Percentiles rank a stretch among this genome's conserved stretches.
Conservation (phyloP, 345 rosid species). For the Populus tremula region DNA sequence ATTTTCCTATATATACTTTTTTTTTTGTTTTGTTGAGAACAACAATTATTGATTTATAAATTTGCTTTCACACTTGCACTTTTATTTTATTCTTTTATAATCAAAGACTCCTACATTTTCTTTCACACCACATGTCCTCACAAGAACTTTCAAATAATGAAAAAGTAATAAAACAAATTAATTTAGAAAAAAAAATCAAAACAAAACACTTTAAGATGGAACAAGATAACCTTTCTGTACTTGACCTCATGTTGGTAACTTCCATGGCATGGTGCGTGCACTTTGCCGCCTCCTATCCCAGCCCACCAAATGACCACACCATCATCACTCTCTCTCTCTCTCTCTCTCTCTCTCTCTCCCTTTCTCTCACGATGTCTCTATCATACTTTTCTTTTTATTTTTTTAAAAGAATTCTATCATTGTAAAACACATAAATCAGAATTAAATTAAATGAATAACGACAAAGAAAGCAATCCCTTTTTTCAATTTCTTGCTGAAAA, state of each 20-base stretch:
- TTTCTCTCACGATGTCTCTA: background rate
- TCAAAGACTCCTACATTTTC: too few species aligned
- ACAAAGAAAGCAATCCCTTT: background rate
- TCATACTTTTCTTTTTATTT: background rate
- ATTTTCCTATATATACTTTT: too few species aligned
- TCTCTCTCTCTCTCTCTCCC: background rate
- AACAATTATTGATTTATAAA: too few species aligned
- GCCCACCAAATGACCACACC: background rate
- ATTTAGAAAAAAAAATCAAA: background rate
- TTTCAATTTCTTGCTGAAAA: background rate
- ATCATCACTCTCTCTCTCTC: background rate
- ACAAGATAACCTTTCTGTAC: slow-evolving; percentile 2
- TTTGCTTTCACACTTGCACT: too few species aligned
- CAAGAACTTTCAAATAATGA: background rate
- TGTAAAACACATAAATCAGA: background rate
- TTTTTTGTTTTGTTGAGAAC: too few species aligned
- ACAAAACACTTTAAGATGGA: slow-evolving; percentile 6
- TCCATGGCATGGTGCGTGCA: slow-evolving; percentile 24
- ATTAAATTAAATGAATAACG: background rate
- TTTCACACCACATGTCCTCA: too few species aligned
- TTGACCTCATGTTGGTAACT: slow-evolving; percentile 36
- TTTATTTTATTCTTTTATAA: too few species aligned
- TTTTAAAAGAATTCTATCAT: background rate
- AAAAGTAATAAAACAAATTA: background rate
- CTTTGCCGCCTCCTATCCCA: background rate